Conservation (phyloP, 305 asterid genomes). For the Solanum hybrid region DNA sequence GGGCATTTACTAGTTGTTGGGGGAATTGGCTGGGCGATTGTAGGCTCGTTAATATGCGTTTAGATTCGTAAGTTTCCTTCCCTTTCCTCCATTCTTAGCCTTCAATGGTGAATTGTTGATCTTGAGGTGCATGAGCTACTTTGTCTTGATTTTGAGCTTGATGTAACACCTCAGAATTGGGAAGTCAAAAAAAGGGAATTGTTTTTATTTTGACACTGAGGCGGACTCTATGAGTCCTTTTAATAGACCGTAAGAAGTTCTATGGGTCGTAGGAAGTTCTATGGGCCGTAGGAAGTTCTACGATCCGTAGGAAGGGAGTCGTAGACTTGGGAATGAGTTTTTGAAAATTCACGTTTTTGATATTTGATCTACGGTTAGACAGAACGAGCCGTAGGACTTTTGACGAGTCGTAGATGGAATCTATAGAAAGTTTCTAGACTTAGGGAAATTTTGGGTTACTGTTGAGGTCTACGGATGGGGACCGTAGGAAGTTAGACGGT, state of each 20-base stretch:
- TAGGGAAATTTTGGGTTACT: neutral
- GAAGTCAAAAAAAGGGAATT: neutral
- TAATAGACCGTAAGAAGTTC: neutral
- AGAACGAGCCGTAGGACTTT: neutral
- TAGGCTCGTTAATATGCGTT: neutral
- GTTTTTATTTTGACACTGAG: neutral
- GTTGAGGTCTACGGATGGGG: neutral
- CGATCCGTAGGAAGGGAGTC: neutral
- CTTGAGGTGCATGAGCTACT: neutral
- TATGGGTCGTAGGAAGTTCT: neutral
- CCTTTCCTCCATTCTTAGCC: neutral
- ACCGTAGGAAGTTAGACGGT: neutral
- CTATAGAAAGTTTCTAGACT: neutral
- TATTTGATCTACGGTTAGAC: neutral
- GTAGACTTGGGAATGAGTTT: neutral
- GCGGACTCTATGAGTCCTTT: neutral
- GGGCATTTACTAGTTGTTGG: neutral
- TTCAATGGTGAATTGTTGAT: neutral
- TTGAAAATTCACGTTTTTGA: too few relatives aligned
- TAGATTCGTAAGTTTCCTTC: neutral
- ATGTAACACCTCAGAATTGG: neutral
- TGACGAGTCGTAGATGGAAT: neutral
- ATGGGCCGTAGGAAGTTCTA: too few relatives aligned
- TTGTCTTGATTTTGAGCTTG: neutral
- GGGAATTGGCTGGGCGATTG: neutral